Percentiles rank a stretch among this genome's conserved stretches.
phyloP scores from a whole-genome alignment of 352 stramenopile genomes.

The Phytophthora constricta region DNA sequence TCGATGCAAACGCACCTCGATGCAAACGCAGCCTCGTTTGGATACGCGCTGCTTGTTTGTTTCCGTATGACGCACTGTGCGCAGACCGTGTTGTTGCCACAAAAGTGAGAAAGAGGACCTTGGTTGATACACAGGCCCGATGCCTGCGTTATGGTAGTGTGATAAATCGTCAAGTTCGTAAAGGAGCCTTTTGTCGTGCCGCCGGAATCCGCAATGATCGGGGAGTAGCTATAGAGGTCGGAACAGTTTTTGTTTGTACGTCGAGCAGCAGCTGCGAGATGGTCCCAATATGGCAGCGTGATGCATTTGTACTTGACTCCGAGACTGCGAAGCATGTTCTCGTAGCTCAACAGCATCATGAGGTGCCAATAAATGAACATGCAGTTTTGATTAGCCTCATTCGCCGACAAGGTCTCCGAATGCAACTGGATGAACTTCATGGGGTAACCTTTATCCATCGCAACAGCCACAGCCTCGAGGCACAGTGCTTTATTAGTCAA shows the following conservation, averaged over 20 bases:
- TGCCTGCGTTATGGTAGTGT: conserved; percentile 32
- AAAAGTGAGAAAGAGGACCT: conserved; percentile 49
- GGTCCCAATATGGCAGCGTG: conserved; percentile 71
- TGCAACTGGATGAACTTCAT: conserved; percentile 71
- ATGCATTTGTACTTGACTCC: conserved; percentile 48
- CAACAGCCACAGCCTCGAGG: conserved; percentile 35
- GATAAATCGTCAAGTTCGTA: conserved; percentile 25
- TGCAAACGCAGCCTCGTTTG: conserved; percentile 43
- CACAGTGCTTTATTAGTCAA: conserved; percentile 18
- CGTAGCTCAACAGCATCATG: conserved; percentile 61
- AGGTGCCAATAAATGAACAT: conserved; percentile 82
- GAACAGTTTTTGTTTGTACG: conserved; percentile 26
- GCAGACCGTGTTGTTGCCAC: conserved; percentile 39
- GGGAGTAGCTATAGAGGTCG: conserved; percentile 43
- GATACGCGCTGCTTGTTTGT: conserved; percentile 29
- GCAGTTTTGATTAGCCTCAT: conserved; percentile 59
- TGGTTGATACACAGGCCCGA: conserved; percentile 41
- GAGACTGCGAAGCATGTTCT: conserved; percentile 74
- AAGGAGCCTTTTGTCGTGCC: conserved; percentile 21
- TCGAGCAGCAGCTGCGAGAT: conserved; percentile 36
- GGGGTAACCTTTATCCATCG: conserved; percentile 51
- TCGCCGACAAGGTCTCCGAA: conserved; percentile 44
- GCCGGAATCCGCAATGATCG: conserved; percentile 46
- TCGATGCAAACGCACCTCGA: no score
- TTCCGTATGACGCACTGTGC: conserved; percentile 41